Evolutionary conservation across 148 eudicot species (phyloP).

Genomic region (Gaultheria prostrata): DNA sequence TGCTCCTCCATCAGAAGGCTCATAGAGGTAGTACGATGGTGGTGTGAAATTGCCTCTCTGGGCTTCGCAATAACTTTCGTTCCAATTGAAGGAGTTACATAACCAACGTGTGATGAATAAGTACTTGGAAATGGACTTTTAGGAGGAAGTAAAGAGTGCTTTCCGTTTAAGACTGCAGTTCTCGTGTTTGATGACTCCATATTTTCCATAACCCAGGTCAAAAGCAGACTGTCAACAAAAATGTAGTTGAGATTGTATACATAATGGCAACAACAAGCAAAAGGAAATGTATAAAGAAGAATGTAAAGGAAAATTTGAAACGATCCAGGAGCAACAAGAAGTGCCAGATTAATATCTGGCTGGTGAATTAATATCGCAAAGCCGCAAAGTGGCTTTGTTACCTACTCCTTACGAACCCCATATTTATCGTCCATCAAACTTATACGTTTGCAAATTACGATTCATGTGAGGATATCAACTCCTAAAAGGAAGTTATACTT

Average conservation of each 20-base stretch:
- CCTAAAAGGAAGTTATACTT: neutral
- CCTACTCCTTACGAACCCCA: too few species aligned
- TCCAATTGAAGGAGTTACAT: constrained; percentile 46
- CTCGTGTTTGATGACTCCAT: constrained; percentile 58
- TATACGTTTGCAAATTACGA: neutral
- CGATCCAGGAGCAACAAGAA: neutral
- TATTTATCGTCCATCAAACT: neutral
- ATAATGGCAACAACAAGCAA: neutral
- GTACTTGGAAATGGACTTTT: constrained; percentile 83
- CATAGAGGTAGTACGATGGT: constrained; percentile 93
- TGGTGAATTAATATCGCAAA: neutral
- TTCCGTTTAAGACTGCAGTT: constrained; percentile 60
- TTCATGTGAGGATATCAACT: neutral
- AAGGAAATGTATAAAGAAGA: neutral
- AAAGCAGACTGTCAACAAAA: constrained; percentile 9
- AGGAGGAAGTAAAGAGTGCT: constrained; percentile 82
- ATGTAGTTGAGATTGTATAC: neutral
- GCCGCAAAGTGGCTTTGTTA: neutral
- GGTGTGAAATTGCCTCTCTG: constrained; percentile 62
- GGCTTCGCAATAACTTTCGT: constrained; percentile 47
- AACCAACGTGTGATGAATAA: constrained; percentile 65
- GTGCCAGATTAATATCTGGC: neutral
- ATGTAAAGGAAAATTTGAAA: neutral
- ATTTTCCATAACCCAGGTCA: constrained; percentile 51
- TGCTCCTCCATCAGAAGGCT: constrained; percentile 80